These are phyloP conservation scores for Melanopsichium pennsylvanicum DNA, from an alignment of 1,284 basidiomycete species.

Conservation along the genomic window DNA sequence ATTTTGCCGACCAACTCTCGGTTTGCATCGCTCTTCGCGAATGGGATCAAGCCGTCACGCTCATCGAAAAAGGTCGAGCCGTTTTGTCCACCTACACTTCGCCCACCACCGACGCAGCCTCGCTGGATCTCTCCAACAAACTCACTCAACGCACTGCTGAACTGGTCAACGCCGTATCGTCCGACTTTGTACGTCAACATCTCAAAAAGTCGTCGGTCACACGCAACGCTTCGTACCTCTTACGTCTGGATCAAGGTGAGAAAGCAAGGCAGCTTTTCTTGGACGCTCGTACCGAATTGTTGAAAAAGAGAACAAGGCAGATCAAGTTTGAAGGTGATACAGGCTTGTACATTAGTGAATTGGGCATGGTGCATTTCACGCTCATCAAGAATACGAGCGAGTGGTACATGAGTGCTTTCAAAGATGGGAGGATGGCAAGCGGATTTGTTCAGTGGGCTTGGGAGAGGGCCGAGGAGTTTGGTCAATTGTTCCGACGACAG, in stretches of 20 bases:
- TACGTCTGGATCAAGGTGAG: slow-evolving; percentile 78
- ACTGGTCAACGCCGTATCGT: slow-evolving; percentile 77
- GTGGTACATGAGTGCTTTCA: slow-evolving; percentile 96
- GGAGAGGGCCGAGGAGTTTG: slow-evolving; percentile 82
- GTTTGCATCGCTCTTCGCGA: slow-evolving; percentile 88
- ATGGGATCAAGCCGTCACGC: slow-evolving; percentile 83
- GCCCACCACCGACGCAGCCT: slow-evolving; percentile 27
- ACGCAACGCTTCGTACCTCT: slow-evolving; percentile 76
- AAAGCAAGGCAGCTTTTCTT: slow-evolving; percentile 85
- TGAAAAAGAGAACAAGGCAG: slow-evolving; percentile 78
- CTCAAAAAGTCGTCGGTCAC: slow-evolving; percentile 82
- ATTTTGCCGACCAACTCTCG: slow-evolving; percentile 88
- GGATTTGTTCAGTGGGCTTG: slow-evolving; percentile 91
- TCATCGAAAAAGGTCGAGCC: slow-evolving; percentile 81
- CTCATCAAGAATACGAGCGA: slow-evolving; percentile 93
- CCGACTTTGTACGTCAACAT: slow-evolving; percentile 76
- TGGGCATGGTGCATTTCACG: slow-evolving; percentile 84
- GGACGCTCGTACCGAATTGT: slow-evolving; percentile 77
- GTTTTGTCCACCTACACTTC: slow-evolving; percentile 72
- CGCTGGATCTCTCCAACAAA: slow-evolving; percentile 28
- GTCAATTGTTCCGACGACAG: slow-evolving; percentile 85
- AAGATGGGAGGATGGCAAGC: slow-evolving; percentile 90
- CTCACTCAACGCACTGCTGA: slow-evolving; percentile 34
- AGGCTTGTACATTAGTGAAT: slow-evolving; percentile 77
- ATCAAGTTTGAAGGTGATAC: slow-evolving; percentile 92